A percentile compares a stretch with the other conserved stretches of the same genome.
These are phyloP conservation scores for Leptographium lundbergii DNA, from an alignment of 2,329 filamentous ascomycete genomes.

Conservation along the genomic window DNA sequence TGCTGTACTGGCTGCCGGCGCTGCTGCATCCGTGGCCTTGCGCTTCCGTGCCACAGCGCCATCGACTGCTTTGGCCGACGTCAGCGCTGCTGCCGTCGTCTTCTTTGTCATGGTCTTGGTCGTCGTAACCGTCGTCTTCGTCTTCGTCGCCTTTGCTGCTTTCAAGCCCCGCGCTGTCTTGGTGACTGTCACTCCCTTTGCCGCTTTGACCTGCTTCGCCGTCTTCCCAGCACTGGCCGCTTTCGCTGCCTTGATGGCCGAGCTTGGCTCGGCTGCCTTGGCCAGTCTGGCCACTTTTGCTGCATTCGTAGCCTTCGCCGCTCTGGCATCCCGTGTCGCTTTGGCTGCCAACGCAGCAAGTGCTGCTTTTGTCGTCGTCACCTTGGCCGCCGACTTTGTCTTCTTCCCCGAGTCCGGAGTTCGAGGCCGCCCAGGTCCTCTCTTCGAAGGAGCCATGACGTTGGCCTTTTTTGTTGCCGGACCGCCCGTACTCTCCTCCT, in stretches of 20 bases:
- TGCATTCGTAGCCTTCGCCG: slow-evolving; percentile 16
- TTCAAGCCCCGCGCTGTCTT: slow-evolving; percentile 14
- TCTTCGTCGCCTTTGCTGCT: slow-evolving; percentile 2
- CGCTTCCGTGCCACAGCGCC: not conserved
- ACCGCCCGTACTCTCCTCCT: not conserved
- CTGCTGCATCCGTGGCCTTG: not conserved
- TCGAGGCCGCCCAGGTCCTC: slow-evolving; percentile 1
- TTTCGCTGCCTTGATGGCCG: not conserved
- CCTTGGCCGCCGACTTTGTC: not conserved
- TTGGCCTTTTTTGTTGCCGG: slow-evolving; percentile 7
- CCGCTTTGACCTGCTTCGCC: slow-evolving; percentile 19
- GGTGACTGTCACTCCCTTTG: slow-evolving; percentile 8
- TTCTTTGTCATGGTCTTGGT: not conserved
- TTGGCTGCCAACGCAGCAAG: not conserved
- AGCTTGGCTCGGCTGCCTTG: not conserved
- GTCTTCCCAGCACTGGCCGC: not conserved
- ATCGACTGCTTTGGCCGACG: too few species aligned
- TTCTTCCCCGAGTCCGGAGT: not conserved
- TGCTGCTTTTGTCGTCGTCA: slow-evolving; percentile 1
- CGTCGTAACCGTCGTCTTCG: not conserved
- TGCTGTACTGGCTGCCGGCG: not conserved
- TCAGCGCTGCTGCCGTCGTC: not conserved
- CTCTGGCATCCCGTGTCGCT: slow-evolving; percentile 36
- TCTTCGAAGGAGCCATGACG: not conserved
- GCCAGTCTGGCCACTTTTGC: slow-evolving; percentile 10